phyloP scores from a whole-genome alignment of 2,329 filamentous ascomycete species.

The Phyllosticta paracitricarpa region DNA sequence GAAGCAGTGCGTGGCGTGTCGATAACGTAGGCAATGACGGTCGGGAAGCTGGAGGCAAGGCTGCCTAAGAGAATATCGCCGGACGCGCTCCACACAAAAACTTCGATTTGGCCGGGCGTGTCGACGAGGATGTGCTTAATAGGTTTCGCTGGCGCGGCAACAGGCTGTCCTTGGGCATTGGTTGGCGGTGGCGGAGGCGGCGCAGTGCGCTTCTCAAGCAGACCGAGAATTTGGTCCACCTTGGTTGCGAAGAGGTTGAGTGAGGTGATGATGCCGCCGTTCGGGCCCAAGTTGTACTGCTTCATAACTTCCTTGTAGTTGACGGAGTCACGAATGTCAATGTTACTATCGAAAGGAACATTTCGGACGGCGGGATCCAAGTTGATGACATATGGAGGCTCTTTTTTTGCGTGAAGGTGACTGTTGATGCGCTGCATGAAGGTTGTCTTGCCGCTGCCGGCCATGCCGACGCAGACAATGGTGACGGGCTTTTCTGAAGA shows the following conservation, averaged over 20 bases:
- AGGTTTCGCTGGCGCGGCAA: constrained; percentile 34
- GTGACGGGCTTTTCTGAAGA: constrained; percentile 48
- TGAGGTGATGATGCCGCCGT: constrained; percentile 91
- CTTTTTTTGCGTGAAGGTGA: constrained; percentile 70
- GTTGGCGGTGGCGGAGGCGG: constrained; percentile 30
- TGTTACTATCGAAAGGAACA: constrained; percentile 92
- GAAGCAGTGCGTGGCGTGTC: constrained; percentile 90
- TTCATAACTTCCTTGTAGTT: constrained; percentile 99
- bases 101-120: constrained; percentile 95
- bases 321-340: constrained; percentile 96
- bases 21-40: constrained; percentile 93
- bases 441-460: constrained; percentile 97
- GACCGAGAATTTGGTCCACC: constrained; percentile 82
- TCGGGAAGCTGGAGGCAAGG: constrained; percentile 87
- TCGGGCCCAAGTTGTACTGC: constrained; percentile 94
- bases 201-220: constrained; percentile 79
- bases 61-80: constrained; percentile 90
- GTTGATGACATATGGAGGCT: constrained; percentile 90
- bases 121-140: constrained; percentile 80
- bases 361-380: constrained; percentile 90
- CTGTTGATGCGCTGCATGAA: constrained; percentile 99
- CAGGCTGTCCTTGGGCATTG: constrained; percentile 24
- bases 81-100: constrained; percentile 96
- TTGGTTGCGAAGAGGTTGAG: constrained; percentile 97
- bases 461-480: constrained; percentile 95